Percentiles rank a stretch among this genome's conserved stretches.
These are phyloP conservation scores for Globisporangium polare DNA, from an alignment of 352 stramenopile species.

Conservation along the genomic window DNA sequence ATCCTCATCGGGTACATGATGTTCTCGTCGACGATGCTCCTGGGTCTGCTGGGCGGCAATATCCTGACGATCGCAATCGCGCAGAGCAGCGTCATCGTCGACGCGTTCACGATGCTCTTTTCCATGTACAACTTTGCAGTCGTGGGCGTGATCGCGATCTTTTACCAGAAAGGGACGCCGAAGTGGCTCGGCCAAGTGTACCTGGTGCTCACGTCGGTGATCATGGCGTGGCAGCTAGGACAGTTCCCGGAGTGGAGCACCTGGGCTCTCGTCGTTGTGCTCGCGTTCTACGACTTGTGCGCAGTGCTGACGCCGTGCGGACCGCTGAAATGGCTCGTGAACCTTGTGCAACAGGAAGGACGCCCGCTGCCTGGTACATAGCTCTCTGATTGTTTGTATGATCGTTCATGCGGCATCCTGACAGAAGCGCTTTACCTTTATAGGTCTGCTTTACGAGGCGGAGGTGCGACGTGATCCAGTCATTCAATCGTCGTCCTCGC, in stretches of 20 bases:
- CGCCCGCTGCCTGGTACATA: conserved; percentile 84
- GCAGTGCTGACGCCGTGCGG: conserved; percentile 99
- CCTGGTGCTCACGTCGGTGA: conserved; percentile 94
- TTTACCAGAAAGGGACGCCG: conserved; percentile 84
- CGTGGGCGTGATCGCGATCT: conserved; percentile 86
- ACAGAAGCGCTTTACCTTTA: too few species aligned
- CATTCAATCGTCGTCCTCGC: conserved; percentile 13
- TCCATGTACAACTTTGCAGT: conserved; percentile 92
- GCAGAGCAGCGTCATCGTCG: conserved; percentile 55
- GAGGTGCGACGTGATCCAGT: conserved; percentile 47
- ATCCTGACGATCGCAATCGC: conserved; percentile 71
- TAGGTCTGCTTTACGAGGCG: conserved; percentile 75
- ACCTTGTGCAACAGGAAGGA: conserved; percentile 92
- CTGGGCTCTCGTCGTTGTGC: conserved; percentile 90
- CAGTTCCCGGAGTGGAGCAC: conserved; percentile 95
- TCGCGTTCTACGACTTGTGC: conserved; percentile 99
- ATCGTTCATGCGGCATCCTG: too few species aligned
- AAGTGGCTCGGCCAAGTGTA: conserved; percentile 93
- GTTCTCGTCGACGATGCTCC: conserved; percentile 83
- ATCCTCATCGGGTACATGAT: conserved; percentile 88
- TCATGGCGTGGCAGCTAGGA: conserved; percentile 97
- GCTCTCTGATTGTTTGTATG: not conserved
- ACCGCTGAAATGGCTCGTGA: conserved; percentile 94
- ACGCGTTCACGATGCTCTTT: conserved; percentile 65
- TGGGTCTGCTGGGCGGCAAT: conserved; percentile 84